Base-by-base conservation (phyloP, 1,284 basidiomycete genomes). In the Ustilago esculenta region DNA sequence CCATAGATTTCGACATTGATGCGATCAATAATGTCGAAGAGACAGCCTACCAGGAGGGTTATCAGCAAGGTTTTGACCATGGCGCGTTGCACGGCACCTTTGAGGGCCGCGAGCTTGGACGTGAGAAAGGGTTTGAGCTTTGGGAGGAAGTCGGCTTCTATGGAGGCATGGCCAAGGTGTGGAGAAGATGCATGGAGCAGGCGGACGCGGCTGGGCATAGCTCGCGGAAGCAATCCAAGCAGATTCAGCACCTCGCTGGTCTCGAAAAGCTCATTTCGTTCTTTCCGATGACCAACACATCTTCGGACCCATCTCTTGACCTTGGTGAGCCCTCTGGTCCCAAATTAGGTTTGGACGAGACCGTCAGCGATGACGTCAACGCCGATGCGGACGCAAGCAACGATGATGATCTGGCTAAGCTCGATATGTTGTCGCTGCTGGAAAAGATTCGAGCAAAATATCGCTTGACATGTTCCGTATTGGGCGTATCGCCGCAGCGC, bases 111-210 rank as follows among this genome's bases (percentile, higher is more conserved):
- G 89, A 90, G 3, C 85, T 97, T 4, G 95, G 94, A 1, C 87
- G 89, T 61, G 90, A 92, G 76, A 94, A 97, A 80, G 92, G 92
- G 0, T 97, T 90, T 82, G 92, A 95, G 83, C 88, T 97, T 81
- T 97, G 94, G 93, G 93, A 96, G 82, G 95, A 98, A 82, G 86
- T 98, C 6, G 94, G 91, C 2, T 97, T 90, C 80, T 95, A 95
- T 80, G 87, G 92, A 76, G 94, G 93, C 3, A 90, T 90, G 77
- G 91, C 92, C 4, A 68, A 77, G 48, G 86, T 89, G 58, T 96
- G 91, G 90, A 43, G 49, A 39, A 41, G 52, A 17, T 30, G 48
- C n/a, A 17, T 73, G 32, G 45, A 66, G 25, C 66, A 52, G 39
- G 55, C 54, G 12, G 59, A 67, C 24, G 47, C 40, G 30, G 37